These are phyloP conservation scores for Truncatella angustata DNA, from an alignment of 2,329 filamentous ascomycete genomes.

Conservation along the genomic window DNA sequence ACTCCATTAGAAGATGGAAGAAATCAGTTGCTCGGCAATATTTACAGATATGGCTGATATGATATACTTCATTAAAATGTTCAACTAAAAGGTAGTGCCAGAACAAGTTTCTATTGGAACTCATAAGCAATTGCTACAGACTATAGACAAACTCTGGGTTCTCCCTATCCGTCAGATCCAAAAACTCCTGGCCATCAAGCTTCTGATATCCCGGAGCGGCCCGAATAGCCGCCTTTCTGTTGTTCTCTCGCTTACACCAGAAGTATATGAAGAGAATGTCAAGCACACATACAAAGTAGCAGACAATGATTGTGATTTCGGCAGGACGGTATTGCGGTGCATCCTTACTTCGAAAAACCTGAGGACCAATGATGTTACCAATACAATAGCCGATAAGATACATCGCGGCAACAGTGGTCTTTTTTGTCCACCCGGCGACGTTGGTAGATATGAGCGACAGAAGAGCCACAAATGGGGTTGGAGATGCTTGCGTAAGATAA, in stretches of 20 bases:
- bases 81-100: too few species aligned
- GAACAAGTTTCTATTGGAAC: too few species aligned
- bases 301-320: slow-evolving; percentile 62
- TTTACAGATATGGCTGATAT: too few species aligned
- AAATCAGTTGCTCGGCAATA: too few species aligned
- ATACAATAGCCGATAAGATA: slow-evolving; percentile 50
- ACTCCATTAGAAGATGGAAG: too few species aligned
- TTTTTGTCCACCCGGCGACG: slow-evolving; percentile 56
- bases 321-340: slow-evolving; percentile 60
- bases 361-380: slow-evolving; percentile 55
- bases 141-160: slow-evolving; percentile 64
- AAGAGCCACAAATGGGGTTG: slow-evolving; percentile 63
- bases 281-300: slow-evolving; percentile 50
- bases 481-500: slow-evolving; percentile 60
- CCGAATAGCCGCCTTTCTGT: slow-evolving; percentile 52
- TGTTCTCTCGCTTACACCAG: slow-evolving; percentile 60
- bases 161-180: slow-evolving; percentile 65
- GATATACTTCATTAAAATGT: too few species aligned
- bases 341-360: slow-evolving; percentile 51
- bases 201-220: slow-evolving; percentile 55
- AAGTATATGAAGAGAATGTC: slow-evolving; percentile 61
- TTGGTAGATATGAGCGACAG: slow-evolving; percentile 64
- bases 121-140: slow-evolving; percentile 31
- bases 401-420: slow-evolving; percentile 55
- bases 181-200: slow-evolving; percentile 66